These are phyloP conservation scores for Arthroderma sp. DNA, from an alignment of 2,329 filamentous ascomycete genomes.

Conservation along the genomic window DNA sequence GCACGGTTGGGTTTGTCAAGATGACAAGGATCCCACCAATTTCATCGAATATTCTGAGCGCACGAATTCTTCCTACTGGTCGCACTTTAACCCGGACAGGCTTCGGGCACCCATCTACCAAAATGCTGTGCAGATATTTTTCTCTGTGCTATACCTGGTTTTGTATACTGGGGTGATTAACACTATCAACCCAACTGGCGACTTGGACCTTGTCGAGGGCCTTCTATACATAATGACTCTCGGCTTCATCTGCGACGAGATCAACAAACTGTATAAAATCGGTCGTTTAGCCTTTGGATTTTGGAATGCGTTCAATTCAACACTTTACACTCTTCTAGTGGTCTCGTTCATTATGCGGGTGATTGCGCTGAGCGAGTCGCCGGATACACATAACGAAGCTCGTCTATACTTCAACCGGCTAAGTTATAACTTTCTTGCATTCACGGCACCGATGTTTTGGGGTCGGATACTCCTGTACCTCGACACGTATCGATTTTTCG, in stretches of 20 bases:
- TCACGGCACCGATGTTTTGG: constrained; percentile 95
- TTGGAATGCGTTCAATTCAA: constrained; percentile 90
- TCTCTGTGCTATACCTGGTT: constrained; percentile 68
- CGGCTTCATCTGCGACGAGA: constrained; percentile 79
- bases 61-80: constrained; percentile 61
- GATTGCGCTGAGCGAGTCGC: constrained; percentile 57
- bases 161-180: constrained; percentile 89
- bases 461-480: constrained; percentile 81
- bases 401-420: constrained; percentile 59
- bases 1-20: constrained; percentile 93
- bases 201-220: constrained; percentile 71
- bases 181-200: constrained; percentile 73
- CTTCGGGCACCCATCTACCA: constrained; percentile 90
- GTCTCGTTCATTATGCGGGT: constrained; percentile 69
- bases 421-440: constrained; percentile 88
- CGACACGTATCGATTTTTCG: constrained; percentile 89
- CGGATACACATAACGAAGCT: constrained; percentile 33
- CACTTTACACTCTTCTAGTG: constrained; percentile 65
- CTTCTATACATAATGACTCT: constrained; percentile 83
- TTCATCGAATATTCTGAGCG: constrained; percentile 82
- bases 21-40: constrained; percentile 75
- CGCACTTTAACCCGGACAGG: constrained; percentile 82
- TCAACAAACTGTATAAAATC: constrained; percentile 84
- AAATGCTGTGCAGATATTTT: constrained; percentile 73
- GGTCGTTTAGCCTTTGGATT: constrained; percentile 84